Base-by-base conservation (phyloP, 202 grass and related monocot genomes). In the Schoenoplectus triqueter region DNA sequence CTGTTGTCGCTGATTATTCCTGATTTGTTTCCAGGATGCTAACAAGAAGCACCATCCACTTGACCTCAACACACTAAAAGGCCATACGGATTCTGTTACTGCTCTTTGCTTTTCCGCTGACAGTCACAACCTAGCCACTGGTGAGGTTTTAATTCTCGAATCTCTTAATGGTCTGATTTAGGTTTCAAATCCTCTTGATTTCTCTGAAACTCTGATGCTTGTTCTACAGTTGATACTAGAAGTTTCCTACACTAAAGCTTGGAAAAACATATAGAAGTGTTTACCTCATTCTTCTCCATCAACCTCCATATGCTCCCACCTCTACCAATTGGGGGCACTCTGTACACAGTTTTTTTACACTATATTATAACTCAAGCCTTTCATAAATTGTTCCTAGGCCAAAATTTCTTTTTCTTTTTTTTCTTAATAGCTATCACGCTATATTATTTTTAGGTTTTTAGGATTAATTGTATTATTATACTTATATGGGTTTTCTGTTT, bases 31-130 rank as follows among this genome's bases (percentile, higher is more conserved):
- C 2, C 79, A 99, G 96, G 93, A 95, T 78, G 90, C 88, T 1
- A 85, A 86, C 6, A 92, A 94, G 86, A 94, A 95, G 74, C 96
- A 99, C 82, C 96, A 99, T 84, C 90, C 82, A 78, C 93, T 99
- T 46, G 93, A 92, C 85, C 22, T 99, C 64, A 99, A 96, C 82
- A 94, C 96, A 64, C 81, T 99, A 14, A 96, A 92, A 85, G 96
- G 96, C 0, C 93, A 99, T 54, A 87, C 87, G 2, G 93, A 96
- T 66, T 84, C 88, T 1, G 91, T 99, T 61, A 99, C 96, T 0
- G 85, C 96, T 8, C 69, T 99, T 73, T 73, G 79, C 80, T 99
- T 99, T 86, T 99, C 96, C 41, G 71, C 39, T 6, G 93, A 99
- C 6, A 89, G 88, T 63, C 69, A 61, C 71, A 94, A 91, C 82